Percentiles rank a stretch among this genome's conserved stretches.
phyloP scores from a whole-genome alignment of 2,329 filamentous ascomycete genomes.

The Cladosporium colombiae region DNA sequence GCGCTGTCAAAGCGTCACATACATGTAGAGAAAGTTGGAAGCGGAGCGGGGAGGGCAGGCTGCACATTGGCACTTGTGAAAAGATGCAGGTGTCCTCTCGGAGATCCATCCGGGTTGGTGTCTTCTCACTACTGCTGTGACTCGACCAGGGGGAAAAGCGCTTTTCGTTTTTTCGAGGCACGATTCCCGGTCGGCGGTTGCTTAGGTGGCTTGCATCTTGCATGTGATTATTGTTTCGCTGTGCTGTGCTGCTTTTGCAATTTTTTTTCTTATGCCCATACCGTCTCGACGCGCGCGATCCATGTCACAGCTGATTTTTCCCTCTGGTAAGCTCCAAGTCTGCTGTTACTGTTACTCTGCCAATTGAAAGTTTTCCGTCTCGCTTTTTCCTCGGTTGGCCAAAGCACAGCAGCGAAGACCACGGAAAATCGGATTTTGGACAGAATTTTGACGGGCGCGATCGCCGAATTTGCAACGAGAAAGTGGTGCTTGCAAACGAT shows the following conservation, averaged over 20 bases:
- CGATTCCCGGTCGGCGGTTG: neutral
- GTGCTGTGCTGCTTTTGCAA: neutral
- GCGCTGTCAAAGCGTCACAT: conserved; percentile 16
- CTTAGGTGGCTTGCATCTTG: neutral
- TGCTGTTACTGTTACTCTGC: neutral
- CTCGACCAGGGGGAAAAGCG: neutral
- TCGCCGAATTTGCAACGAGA: conserved; percentile 3
- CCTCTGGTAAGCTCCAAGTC: neutral
- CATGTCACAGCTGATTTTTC: neutral
- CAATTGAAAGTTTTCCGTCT: neutral
- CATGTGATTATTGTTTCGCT: conserved; percentile 2
- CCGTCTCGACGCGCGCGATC: neutral
- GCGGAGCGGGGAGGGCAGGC: neutral
- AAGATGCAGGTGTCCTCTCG: conserved; percentile 7
- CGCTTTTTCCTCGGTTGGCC: conserved; percentile 10
- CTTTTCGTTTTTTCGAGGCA: neutral
- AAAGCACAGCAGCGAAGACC: neutral
- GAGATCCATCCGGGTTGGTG: conserved; percentile 7
- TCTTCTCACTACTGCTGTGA: conserved; percentile 1
- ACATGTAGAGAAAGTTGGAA: neutral
- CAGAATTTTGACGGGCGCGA: neutral
- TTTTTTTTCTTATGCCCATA: neutral
- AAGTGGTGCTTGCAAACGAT: neutral
- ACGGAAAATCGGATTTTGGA: neutral
- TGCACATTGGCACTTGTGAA: conserved; percentile 2